Percentiles rank a stretch among this genome's conserved stretches.
phyloP scores from a whole-genome alignment of 768 basidiomycete genomes.

The Mycena venus region DNA sequence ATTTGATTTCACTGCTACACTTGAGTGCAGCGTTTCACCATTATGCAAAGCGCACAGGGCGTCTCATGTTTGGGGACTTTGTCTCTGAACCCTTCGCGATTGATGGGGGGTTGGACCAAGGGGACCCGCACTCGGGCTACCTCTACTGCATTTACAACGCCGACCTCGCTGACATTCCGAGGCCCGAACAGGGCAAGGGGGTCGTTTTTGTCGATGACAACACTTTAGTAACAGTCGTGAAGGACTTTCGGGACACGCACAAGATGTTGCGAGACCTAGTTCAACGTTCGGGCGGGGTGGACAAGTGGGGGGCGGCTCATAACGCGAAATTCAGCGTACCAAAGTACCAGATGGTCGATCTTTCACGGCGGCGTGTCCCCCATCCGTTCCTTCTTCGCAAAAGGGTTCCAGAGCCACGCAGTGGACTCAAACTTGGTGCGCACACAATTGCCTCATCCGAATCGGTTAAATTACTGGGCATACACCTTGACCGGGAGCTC shows the following conservation, averaged over 20 bases:
- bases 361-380: not conserved
- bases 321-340: conserved; percentile 36
- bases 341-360: conserved; percentile 37
- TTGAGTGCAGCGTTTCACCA: conserved; percentile 54
- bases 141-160: conserved; percentile 41
- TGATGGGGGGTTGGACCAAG: conserved; percentile 37
- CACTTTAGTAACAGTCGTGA: conserved; percentile 21
- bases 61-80: not conserved
- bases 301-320: conserved; percentile 45
- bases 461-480: conserved; percentile 40
- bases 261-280: conserved; percentile 30
- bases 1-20: no score
- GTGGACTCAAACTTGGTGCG: not conserved
- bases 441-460: conserved; percentile 31
- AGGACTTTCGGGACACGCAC: conserved; percentile 29
- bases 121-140: conserved; percentile 34
- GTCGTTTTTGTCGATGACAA: conserved; percentile 39
- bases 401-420: not conserved
- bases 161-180: conserved; percentile 13
- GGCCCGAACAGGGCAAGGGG: not conserved
- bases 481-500: conserved; percentile 41
- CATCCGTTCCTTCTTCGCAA: not conserved
- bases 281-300: conserved; percentile 30
- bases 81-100: not conserved
- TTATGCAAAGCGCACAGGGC: not conserved